phyloP scores from a whole-genome alignment of 1,284 basidiomycete genomes.

The Boletus mariae region DNA sequence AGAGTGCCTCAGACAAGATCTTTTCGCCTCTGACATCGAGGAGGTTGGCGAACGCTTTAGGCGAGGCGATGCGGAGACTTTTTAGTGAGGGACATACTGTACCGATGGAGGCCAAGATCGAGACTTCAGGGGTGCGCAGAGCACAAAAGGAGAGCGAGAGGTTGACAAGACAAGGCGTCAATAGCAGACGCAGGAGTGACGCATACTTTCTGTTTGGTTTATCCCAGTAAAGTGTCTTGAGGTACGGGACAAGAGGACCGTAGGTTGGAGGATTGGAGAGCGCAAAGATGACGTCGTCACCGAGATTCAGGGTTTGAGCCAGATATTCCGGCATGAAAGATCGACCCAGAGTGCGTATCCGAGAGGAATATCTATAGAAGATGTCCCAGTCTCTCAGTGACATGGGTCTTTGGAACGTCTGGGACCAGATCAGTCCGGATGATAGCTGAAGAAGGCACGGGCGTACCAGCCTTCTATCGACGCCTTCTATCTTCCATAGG shows the following conservation, averaged over 20 bases:
- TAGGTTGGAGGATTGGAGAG: slow-evolving; percentile 22
- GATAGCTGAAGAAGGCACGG: neutral
- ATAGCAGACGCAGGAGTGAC: slow-evolving; percentile 21
- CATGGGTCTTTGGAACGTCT: slow-evolving; percentile 29
- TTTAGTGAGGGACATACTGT: slow-evolving; percentile 21
- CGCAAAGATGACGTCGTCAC: slow-evolving; percentile 23
- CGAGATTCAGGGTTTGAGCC: slow-evolving; percentile 10
- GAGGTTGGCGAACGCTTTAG: neutral
- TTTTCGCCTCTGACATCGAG: slow-evolving; percentile 13
- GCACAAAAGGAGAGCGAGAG: slow-evolving; percentile 12
- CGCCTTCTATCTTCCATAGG: slow-evolving; percentile 21
- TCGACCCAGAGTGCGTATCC: slow-evolving; percentile 13
- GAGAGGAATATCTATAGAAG: slow-evolving; percentile 26
- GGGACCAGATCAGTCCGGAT: slow-evolving; percentile 6
- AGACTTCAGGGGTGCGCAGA: slow-evolving; percentile 18
- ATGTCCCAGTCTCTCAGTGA: slow-evolving; percentile 26
- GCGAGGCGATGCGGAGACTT: slow-evolving; percentile 10
- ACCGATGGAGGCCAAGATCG: slow-evolving; percentile 22
- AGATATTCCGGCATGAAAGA: neutral
- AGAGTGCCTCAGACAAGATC: slow-evolving; percentile 19
- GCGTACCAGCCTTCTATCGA: slow-evolving; percentile 15
- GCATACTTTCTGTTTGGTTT: slow-evolving; percentile 13
- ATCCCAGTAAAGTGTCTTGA: slow-evolving; percentile 25
- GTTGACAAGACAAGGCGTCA: slow-evolving; percentile 20
- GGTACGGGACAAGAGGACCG: slow-evolving; percentile 22